A percentile compares a stretch with the other conserved stretches of the same genome.
These are phyloP conservation scores for Fusarium luffae DNA, from an alignment of 2,329 filamentous ascomycete genomes.

Conservation along the genomic window DNA sequence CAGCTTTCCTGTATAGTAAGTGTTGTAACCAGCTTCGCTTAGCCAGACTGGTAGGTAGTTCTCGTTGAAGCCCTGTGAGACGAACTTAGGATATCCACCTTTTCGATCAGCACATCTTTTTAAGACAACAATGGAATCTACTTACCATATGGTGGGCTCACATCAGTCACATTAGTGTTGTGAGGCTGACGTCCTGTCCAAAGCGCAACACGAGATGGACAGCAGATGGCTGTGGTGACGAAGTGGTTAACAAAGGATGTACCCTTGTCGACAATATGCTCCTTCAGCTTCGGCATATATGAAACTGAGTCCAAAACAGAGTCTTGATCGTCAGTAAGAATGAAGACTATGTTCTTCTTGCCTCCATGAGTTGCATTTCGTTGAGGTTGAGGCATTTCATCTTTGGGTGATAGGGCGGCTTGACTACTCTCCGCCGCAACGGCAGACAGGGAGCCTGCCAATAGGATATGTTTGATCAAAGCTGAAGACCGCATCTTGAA, in stretches of 20 bases:
- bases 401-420: background rate
- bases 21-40: conserved; percentile 74
- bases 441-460: background rate
- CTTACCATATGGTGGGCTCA: conserved; percentile 62
- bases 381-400: background rate
- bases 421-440: background rate
- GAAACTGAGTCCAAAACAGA: conserved; percentile 68
- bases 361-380: background rate
- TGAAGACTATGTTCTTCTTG: conserved; percentile 69
- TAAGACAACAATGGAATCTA: background rate
- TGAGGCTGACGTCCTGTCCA: conserved; percentile 75
- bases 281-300: conserved; percentile 68
- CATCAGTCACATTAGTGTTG: conserved; percentile 75
- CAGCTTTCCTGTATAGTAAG: conserved; percentile 79
- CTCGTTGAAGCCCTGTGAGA: conserved; percentile 72
- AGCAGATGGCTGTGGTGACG: conserved; percentile 74
- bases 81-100: conserved; percentile 71
- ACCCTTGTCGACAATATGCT: conserved; percentile 67
- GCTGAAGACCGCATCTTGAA: conserved; percentile 19
- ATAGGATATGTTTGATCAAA: conserved; percentile 7
- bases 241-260: conserved; percentile 72
- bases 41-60: conserved; percentile 78
- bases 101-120: conserved; percentile 1
- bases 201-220: conserved; percentile 72
- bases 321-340: conserved; percentile 77